Evolutionary conservation across 345 rosid species (phyloP), one percentile per base, ranked within the genome.

Genomic region (Populus tremula): DNA sequence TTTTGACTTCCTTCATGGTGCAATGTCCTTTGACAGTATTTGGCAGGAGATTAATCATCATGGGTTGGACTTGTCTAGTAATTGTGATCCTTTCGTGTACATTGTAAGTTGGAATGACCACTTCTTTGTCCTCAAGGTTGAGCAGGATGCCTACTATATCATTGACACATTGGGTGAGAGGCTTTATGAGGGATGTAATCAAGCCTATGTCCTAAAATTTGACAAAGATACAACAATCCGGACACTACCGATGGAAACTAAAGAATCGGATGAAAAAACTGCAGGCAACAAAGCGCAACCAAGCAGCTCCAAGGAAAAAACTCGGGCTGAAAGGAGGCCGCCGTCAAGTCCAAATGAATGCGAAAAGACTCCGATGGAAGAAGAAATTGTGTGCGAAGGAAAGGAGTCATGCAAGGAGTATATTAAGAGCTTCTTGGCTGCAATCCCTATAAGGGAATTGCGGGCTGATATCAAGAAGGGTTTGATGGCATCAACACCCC

Each of bases 31-130:
- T 17, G 94, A 91, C 75, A 80, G 81, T 56, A 89, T 91, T 38
- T 91, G 94, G 94, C 87, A 88, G 27, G 94, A 91, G 82, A 88
- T 91, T 35, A 78, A 72, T 38, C 73, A 35, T 72, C 16, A 59
- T 63, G 74, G 63, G 53, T 74, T 76, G 31, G 66, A 82, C 50
- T 71, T 62, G 65, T 62, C 71, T 0, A 25, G 8, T 10, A 73
- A 73, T 63, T 53, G 49, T 33, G 82, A 78, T 12, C 84, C 82
- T 6, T 47, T n/a, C 11, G 84, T 91, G 54, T 91, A 88, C 81
- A 86, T 89, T 71, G 82, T 91, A 35, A 89, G 94, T 62, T 91
- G 94, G 94, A 91, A 91, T 69, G 94, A 91, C 67, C 94, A 91
- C 80, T 91, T 91, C 72, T 91, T 91, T 62, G 78, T 89, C 33